phyloP scores from a whole-genome alignment of 345 rosid genomes.

The Camelina neglecta region DNA sequence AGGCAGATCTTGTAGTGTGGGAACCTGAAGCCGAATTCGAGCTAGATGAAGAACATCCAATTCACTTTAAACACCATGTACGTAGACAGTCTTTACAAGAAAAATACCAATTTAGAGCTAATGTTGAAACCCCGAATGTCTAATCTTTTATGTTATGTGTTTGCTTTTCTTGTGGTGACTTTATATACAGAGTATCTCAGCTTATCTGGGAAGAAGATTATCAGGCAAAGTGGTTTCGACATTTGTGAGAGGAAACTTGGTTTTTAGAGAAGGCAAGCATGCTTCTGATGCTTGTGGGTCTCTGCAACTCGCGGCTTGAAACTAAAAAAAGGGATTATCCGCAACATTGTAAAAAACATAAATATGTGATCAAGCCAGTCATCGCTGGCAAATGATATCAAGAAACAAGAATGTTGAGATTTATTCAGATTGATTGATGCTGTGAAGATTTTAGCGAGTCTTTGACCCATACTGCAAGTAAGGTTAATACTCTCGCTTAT shows the following conservation, averaged over 20 bases:
- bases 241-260: constrained; percentile 90
- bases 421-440: constrained; percentile 9
- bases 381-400: not conserved
- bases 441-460: not conserved
- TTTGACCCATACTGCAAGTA: not conserved
- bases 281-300: constrained; percentile 83
- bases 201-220: constrained; percentile 77
- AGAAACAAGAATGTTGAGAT: constrained; percentile 7
- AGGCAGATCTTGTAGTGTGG: constrained; percentile 87
- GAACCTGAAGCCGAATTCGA: constrained; percentile 76
- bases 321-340: not conserved
- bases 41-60: constrained; percentile 65
- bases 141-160: not conserved
- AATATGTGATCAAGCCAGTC: not conserved
- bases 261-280: constrained; percentile 75
- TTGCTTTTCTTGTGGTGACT: constrained; percentile 28
- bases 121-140: not conserved
- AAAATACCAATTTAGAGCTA: constrained; percentile 8
- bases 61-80: constrained; percentile 79
- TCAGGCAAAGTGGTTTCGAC: constrained; percentile 85
- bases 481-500: too few species aligned
- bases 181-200: constrained; percentile 68
- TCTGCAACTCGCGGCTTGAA: constrained; percentile 59
- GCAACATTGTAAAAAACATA: constrained; percentile 10
- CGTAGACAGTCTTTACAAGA: constrained; percentile 10